These are phyloP conservation scores for Geopyxis carbonaria DNA, from an alignment of 495 filamentous ascomycete species.

Conservation along the genomic window DNA sequence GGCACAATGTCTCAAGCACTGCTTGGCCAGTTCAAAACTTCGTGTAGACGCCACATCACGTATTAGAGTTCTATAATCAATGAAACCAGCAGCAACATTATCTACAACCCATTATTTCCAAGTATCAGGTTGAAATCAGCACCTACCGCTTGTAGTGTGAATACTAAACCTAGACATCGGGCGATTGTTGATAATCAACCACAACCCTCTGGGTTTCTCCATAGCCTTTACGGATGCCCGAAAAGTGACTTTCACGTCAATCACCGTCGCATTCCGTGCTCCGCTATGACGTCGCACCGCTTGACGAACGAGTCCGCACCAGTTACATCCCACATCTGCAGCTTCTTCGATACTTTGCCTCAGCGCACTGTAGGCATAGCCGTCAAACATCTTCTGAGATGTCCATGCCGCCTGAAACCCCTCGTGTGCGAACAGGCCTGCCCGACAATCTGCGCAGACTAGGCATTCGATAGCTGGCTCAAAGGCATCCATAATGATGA, in stretches of 20 bases:
- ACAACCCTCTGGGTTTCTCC: not conserved
- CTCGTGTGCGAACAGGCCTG: no score
- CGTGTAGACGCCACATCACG: not conserved
- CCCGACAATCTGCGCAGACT: no score
- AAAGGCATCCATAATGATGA: no score
- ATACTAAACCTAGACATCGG: not conserved
- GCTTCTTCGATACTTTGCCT: no score
- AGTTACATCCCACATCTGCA: not conserved
- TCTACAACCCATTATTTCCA: not conserved
- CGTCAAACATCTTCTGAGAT: no score
- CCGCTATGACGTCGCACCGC: not conserved
- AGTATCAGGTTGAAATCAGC: no score
- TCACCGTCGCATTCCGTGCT: not conserved
- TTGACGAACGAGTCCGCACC: slow-evolving; percentile 1
- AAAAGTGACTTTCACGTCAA: not conserved
- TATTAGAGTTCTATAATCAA: not conserved
- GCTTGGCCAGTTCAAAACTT: not conserved
- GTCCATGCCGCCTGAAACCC: no score
- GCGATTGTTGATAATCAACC: not conserved
- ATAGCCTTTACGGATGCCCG: not conserved
- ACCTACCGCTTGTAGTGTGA: slow-evolving; percentile 2
- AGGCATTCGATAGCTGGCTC: no score
- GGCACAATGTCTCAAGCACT: not conserved
- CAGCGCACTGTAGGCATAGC: no score
- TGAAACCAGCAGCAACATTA: not conserved